These are phyloP conservation scores for Vigna nakashimae DNA, from an alignment of 306 rosid species.

Conservation along the genomic window DNA sequence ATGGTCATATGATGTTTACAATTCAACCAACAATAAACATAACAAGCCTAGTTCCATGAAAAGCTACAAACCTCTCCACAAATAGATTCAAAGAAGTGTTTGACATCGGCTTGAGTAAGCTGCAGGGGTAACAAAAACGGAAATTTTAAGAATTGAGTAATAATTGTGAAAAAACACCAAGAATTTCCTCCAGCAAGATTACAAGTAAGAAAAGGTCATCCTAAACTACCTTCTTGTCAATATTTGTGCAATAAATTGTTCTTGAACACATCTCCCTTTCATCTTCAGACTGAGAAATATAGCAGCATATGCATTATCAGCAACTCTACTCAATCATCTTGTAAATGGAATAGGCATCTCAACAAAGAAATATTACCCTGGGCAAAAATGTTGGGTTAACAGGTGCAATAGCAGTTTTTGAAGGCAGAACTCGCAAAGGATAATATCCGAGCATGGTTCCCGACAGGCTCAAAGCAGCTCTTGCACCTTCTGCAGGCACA, in stretches of 20 bases:
- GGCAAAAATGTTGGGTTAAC: conserved; percentile 96
- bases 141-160: conserved; percentile 31
- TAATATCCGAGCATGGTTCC: conserved; percentile 97
- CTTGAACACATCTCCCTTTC: conserved; percentile 99
- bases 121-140: conserved; percentile 46
- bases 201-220: conserved; percentile 12
- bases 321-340: neutral
- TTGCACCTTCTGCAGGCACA: conserved; percentile 83
- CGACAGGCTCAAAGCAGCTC: conserved; percentile 88
- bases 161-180: neutral
- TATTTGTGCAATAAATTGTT: conserved; percentile 95
- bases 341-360: conserved; percentile 16
- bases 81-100: conserved; percentile 84
- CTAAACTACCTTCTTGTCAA: conserved; percentile 89
- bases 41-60: conserved; percentile 15
- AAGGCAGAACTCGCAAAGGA: conserved; percentile 94
- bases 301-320: conserved; percentile 15
- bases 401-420: conserved; percentile 98
- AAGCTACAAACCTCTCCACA: conserved; percentile 91
- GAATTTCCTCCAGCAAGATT: conserved; percentile 28
- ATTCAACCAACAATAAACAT: conserved; percentile 27
- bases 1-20: conserved; percentile 19
- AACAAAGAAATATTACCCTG: conserved; percentile 64
- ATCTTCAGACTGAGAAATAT: conserved; percentile 75
- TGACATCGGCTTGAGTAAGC: conserved; percentile 97